Percentiles rank a stretch among this genome's conserved stretches.
Conservation (phyloP, 495 filamentous ascomycete species). For the Beverwykella pulmonaria region DNA sequence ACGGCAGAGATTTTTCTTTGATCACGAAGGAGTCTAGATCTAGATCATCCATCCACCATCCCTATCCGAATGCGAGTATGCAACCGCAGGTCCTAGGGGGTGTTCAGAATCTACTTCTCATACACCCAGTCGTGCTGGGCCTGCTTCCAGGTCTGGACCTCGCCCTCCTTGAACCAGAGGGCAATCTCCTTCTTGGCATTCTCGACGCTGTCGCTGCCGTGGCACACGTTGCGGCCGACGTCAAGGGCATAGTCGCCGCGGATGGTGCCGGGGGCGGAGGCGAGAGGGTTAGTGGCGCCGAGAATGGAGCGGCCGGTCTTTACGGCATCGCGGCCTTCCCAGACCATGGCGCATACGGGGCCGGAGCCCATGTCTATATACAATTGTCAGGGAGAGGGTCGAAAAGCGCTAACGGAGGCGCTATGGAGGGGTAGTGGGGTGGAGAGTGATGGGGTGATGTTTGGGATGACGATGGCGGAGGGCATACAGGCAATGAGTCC, state of each 20-base stretch:
- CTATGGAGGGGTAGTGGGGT: slow-evolving; percentile 5
- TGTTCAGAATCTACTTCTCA: slow-evolving; percentile 63
- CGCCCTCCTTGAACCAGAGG: slow-evolving; percentile 90
- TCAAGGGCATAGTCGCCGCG: slow-evolving; percentile 78
- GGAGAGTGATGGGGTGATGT: background rate
- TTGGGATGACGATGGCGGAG: background rate
- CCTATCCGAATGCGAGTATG: background rate
- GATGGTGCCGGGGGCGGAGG: slow-evolving; percentile 93
- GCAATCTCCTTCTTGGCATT: slow-evolving; percentile 99
- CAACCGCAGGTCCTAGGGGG: background rate
- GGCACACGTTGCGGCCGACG: slow-evolving; percentile 98
- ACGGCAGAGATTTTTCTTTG: background rate
- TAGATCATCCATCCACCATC: background rate
- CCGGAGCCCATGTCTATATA: slow-evolving; percentile 98
- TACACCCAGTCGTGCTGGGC: slow-evolving; percentile 89
- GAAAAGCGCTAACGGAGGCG: too few relatives aligned
- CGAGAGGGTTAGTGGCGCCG: slow-evolving; percentile 96
- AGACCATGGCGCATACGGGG: slow-evolving; percentile 98
- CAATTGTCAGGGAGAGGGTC: too few relatives aligned
- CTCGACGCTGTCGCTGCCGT: slow-evolving; percentile 98
- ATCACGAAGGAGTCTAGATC: too few relatives aligned
- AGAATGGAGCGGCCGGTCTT: slow-evolving; percentile 96
- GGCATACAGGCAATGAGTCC: slow-evolving; percentile 79
- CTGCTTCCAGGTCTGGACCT: slow-evolving; percentile 78
- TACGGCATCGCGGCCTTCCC: slow-evolving; percentile 95